Evolutionary conservation across 225 moss, liverwort and hornwort species (phyloP).

Genomic region (Polytrichum commune): DNA sequence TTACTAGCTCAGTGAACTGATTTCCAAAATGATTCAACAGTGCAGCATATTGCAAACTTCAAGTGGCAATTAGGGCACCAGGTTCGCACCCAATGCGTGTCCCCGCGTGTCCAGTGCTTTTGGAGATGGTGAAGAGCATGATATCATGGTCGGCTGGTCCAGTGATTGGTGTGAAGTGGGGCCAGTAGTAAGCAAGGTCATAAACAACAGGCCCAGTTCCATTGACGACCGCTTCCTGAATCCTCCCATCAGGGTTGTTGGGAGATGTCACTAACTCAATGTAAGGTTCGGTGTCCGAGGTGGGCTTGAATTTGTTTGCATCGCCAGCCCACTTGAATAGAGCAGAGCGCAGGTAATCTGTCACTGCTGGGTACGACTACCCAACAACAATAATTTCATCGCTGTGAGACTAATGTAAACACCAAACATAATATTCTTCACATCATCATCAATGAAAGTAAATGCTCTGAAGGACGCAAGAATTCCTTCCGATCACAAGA

Average conservation of each 20-base stretch:
- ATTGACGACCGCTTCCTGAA: slow-evolving; percentile 63
- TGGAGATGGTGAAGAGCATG: slow-evolving; percentile 93
- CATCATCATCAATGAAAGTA: neutral
- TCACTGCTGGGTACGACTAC: slow-evolving; percentile 81
- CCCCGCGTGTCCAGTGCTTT: slow-evolving; percentile 95
- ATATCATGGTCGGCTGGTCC: slow-evolving; percentile 65
- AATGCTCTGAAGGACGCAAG: too few relatives aligned
- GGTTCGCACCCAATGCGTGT: slow-evolving; percentile 82
- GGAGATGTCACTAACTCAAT: slow-evolving; percentile 94
- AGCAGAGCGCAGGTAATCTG: slow-evolving; percentile 77
- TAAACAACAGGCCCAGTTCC: slow-evolving; percentile 74
- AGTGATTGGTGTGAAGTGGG: slow-evolving; percentile 83
- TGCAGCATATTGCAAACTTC: too few relatives aligned
- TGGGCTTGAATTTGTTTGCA: slow-evolving; percentile 55
- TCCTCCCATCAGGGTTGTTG: slow-evolving; percentile 87
- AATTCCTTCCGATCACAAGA: too few relatives aligned
- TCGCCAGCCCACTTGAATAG: slow-evolving; percentile 90
- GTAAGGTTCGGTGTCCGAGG: slow-evolving; percentile 41
- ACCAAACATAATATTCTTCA: too few relatives aligned
- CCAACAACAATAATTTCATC: too few relatives aligned
- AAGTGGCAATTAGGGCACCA: too few relatives aligned
- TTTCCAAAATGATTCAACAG: too few relatives aligned
- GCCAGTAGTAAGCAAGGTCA: slow-evolving; percentile 99
- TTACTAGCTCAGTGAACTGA: too few relatives aligned
- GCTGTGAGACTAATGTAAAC: too few relatives aligned